phyloP scores from a whole-genome alignment of 2,329 filamentous ascomycete species.

The Ophiostoma quercus region DNA sequence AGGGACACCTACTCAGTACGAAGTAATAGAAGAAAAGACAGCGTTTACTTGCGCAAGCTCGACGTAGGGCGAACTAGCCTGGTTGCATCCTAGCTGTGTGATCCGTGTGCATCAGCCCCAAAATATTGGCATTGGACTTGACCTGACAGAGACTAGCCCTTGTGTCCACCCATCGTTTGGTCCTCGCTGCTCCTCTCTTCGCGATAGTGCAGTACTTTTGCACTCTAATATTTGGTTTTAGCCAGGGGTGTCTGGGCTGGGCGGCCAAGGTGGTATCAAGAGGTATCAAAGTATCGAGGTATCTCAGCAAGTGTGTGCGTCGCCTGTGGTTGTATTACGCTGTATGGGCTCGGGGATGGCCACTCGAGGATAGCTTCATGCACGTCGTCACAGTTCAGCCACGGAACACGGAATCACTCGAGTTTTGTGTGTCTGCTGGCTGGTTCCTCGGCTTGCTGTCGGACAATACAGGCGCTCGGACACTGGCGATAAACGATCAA shows the following conservation, averaged over 20 bases:
- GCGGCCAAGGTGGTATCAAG: background rate
- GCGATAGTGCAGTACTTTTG: slow-evolving; percentile 3
- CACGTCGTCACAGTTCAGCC: background rate
- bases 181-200: background rate
- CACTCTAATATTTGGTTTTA: background rate
- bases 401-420: background rate
- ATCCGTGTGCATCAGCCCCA: slow-evolving; percentile 4
- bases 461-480: background rate
- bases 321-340: background rate
- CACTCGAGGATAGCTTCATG: background rate
- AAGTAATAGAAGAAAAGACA: too few relatives aligned
- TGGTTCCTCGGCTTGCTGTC: background rate
- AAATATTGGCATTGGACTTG: slow-evolving; percentile 7
- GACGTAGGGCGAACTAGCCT: background rate
- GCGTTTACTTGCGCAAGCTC: background rate
- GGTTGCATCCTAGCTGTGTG: slow-evolving; percentile 3
- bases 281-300: background rate
- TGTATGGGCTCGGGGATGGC: background rate
- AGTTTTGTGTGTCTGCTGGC: background rate
- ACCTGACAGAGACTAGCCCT: slow-evolving; percentile 1
- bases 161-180: background rate
- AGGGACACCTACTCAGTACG: background rate
- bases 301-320: too few relatives aligned
- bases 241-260: background rate
- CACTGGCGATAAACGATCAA: background rate